Evolutionary conservation across 495 filamentous ascomycete species (phyloP).

Genomic region (Cercophora newfieldiana): DNA sequence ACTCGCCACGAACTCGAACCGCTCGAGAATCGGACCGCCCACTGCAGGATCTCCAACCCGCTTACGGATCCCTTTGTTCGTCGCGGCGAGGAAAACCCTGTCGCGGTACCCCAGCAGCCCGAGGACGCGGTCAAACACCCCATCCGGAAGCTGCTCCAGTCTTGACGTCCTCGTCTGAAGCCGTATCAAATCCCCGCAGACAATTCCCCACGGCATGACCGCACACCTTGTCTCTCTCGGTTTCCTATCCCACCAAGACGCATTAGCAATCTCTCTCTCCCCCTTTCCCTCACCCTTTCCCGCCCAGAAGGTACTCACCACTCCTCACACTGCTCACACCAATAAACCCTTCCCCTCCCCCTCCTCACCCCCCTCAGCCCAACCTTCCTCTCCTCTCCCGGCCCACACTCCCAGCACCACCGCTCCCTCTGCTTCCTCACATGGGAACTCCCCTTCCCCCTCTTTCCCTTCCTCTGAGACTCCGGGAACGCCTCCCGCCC

Average conservation of each 20-base stretch:
- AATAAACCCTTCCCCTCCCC: neutral
- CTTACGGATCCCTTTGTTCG: neutral
- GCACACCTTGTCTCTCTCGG: neutral
- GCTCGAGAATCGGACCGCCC: constrained; percentile 1
- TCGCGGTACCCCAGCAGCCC: constrained; percentile 9
- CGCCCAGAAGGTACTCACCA: constrained; percentile 12
- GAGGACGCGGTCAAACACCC: constrained; percentile 8
- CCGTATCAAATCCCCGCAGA: neutral
- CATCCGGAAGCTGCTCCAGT: constrained; percentile 11
- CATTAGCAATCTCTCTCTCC: neutral
- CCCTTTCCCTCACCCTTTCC: too few relatives aligned
- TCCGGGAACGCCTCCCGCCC: constrained; percentile 1
- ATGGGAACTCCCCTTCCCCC: neutral
- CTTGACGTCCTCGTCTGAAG: neutral
- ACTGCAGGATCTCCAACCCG: neutral
- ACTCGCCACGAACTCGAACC: neutral
- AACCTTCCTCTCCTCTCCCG: neutral
- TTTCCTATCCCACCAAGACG: neutral
- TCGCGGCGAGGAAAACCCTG: constrained; percentile 9
- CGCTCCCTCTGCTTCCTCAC: neutral
- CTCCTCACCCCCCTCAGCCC: neutral
- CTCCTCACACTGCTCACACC: constrained; percentile 13
- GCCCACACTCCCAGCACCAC: constrained; percentile 18
- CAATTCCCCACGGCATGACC: neutral
- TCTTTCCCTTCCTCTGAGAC: neutral